Conservation (phyloP, 192 early-diverging fungal genomes). For the Powellomyces hirtus region DNA sequence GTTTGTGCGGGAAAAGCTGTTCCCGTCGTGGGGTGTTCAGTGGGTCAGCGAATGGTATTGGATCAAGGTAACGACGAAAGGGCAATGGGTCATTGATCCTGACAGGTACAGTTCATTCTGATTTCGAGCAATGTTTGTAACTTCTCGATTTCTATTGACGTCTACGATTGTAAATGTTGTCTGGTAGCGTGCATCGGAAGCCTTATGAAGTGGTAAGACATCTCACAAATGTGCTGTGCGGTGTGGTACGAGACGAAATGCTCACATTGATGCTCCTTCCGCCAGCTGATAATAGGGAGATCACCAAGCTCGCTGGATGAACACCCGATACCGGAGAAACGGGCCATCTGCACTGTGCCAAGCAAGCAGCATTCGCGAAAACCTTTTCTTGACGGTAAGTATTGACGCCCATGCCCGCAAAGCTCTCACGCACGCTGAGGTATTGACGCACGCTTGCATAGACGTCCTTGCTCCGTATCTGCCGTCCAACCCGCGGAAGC, state of each 20-base stretch:
- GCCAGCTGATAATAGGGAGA: not conserved
- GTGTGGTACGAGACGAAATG: too few species aligned
- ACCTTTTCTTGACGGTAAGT: slow-evolving; percentile 54
- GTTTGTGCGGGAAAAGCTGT: slow-evolving; percentile 65
- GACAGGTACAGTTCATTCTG: too few species aligned
- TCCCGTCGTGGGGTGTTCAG: slow-evolving; percentile 58
- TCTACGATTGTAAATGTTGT: not conserved
- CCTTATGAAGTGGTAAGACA: slow-evolving; percentile 59
- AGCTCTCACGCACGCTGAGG: too few species aligned
- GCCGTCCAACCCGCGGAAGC: slow-evolving; percentile 26
- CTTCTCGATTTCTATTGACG: not conserved
- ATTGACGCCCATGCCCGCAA: too few species aligned
- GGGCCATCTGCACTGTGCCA: slow-evolving; percentile 54
- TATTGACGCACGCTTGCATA: too few species aligned
- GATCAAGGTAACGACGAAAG: slow-evolving; percentile 57
- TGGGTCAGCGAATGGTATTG: slow-evolving; percentile 61
- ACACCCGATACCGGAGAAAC: too few species aligned
- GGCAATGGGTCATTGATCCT: slow-evolving; percentile 29
- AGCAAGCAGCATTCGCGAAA: slow-evolving; percentile 59
- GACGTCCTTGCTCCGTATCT: not conserved
- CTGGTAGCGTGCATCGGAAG: slow-evolving; percentile 45
- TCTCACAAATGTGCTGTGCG: too few species aligned
- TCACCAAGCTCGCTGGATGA: not conserved
- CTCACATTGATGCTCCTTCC: not conserved
- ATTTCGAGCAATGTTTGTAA: too few species aligned